Percentiles rank a stretch among this genome's conserved stretches.
Evolutionary conservation across 2,329 filamentous ascomycete genomes (phyloP).

Genomic region (Graphiopsis chlorocephala): DNA sequence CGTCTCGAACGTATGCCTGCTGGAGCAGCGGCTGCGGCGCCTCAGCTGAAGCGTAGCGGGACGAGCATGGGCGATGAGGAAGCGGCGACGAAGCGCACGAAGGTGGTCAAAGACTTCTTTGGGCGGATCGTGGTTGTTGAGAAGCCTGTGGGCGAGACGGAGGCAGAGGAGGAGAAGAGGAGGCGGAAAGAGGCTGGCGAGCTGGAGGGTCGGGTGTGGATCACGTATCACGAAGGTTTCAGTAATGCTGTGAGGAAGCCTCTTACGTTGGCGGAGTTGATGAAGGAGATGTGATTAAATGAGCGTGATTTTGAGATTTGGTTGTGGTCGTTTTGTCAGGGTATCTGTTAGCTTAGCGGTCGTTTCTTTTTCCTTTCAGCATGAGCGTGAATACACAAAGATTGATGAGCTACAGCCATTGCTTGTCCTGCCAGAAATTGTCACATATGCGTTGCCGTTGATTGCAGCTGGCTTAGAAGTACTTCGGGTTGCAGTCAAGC

Average conservation of each 20-base stretch:
- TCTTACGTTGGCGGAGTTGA: slow-evolving; percentile 74
- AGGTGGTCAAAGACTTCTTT: slow-evolving; percentile 80
- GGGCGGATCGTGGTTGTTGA: slow-evolving; percentile 64
- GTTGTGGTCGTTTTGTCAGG: not conserved
- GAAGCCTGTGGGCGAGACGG: slow-evolving; percentile 38
- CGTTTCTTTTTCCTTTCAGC: not conserved
- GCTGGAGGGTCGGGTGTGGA: slow-evolving; percentile 68
- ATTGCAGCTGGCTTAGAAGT: not conserved
- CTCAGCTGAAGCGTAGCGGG: slow-evolving; percentile 15
- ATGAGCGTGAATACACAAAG: not conserved
- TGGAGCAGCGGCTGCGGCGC: slow-evolving; percentile 37
- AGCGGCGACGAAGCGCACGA: not conserved
- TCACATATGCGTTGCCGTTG: not conserved
- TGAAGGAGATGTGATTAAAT: slow-evolving; percentile 57
- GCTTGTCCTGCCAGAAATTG: not conserved
- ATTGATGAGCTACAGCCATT: not conserved
- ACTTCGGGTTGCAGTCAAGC: too few species aligned
- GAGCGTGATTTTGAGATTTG: not conserved
- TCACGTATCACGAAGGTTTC: slow-evolving; percentile 84
- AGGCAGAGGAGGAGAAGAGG: slow-evolving; percentile 33
- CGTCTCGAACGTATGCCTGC: slow-evolving; percentile 63
- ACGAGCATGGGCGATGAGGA: slow-evolving; percentile 11
- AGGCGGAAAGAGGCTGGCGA: slow-evolving; percentile 35
- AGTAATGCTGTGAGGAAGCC: slow-evolving; percentile 91
- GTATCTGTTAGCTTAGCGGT: not conserved